Evolutionary conservation across 2,329 filamentous ascomycete species (phyloP), one percentile per base, ranked within the genome.

Genomic region (Alternaria gansuensis): DNA sequence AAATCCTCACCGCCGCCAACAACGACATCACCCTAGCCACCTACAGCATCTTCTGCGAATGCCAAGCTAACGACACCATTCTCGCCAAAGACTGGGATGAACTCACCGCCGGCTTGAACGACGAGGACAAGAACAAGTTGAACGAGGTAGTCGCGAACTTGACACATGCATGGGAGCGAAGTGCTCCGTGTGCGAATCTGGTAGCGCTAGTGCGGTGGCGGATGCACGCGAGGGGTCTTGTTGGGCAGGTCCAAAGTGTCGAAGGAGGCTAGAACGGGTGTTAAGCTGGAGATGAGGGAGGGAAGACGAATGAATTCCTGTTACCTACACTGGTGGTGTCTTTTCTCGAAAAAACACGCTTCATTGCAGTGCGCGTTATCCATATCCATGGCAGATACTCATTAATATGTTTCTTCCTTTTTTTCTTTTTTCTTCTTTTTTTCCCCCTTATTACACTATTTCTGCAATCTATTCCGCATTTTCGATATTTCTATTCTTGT

Each of bases 171-270:
- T 46, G 44, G 44, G 17, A n/a, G 29, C 1, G 14, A 1, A 33
- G 44, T 1, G 44, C 29, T 33, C 44, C 44, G 13, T 46, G 44
- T n/a, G 29, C 44, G 10, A 46, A 46, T 24, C 21, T 46, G 13
- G 44, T 46, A 17, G 44, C 29, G 7, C 17, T 46, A 29, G 34
- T 51, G 4, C 31, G 26, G 14, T 40, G 24, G 26, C 36, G 36
- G 0, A 41, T n/a, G 5, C 29, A 34, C 7, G 29, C 44, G 13
- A 46, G 44, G 11, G 36, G 23, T 13, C 3, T 46, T 52, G 23
- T 24, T 24, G 13, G 11, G 4, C 11, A 1, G 6, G 17, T 14
- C 1, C 7, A 7, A 34, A 6, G 1, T 1, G 13, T 7, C 3
- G 1, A 3, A 11, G 0, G 4, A 5, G 6, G 13, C 21, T n/a